A percentile compares a stretch with the other conserved stretches of the same genome.
Evolutionary conservation across 148 eudicot genomes (phyloP).

Genomic region (Euryodendron excelsum): DNA sequence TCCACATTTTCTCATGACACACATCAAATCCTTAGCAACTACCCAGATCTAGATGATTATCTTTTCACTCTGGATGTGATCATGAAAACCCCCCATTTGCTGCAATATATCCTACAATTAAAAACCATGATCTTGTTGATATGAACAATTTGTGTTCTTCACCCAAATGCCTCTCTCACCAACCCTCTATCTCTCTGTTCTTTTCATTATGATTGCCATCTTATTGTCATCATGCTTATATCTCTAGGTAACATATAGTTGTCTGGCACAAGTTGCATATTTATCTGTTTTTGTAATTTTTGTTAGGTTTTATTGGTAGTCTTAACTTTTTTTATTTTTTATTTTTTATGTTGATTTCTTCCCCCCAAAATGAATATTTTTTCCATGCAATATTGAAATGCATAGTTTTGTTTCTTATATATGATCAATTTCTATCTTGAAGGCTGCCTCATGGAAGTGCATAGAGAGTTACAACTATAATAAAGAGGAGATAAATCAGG

Average conservation of each 20-base stretch:
- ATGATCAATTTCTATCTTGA: slow-evolving; percentile 13
- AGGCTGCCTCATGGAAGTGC: slow-evolving; percentile 63
- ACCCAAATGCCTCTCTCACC: too few relatives aligned
- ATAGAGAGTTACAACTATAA: slow-evolving; percentile 69
- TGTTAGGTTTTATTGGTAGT: too few relatives aligned
- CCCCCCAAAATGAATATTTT: background rate
- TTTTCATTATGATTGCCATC: background rate
- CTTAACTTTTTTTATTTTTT: too few relatives aligned
- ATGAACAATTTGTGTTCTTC: background rate
- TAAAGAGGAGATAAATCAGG: slow-evolving; percentile 97
- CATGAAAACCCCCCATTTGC: background rate
- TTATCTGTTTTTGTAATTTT: background rate
- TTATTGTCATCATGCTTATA: background rate
- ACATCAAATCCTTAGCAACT: too few relatives aligned
- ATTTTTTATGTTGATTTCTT: background rate
- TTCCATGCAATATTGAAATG: background rate
- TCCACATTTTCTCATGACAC: background rate
- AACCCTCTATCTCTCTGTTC: background rate
- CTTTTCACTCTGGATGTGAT: background rate
- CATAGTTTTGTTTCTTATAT: background rate
- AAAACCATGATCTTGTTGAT: background rate
- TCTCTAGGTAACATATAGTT: background rate
- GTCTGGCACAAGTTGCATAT: background rate
- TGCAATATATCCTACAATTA: background rate
- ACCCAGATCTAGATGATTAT: background rate